These are phyloP conservation scores for Pseudoscleropodium purum DNA, from an alignment of 225 moss, liverwort and hornwort species.

Conservation along the genomic window DNA sequence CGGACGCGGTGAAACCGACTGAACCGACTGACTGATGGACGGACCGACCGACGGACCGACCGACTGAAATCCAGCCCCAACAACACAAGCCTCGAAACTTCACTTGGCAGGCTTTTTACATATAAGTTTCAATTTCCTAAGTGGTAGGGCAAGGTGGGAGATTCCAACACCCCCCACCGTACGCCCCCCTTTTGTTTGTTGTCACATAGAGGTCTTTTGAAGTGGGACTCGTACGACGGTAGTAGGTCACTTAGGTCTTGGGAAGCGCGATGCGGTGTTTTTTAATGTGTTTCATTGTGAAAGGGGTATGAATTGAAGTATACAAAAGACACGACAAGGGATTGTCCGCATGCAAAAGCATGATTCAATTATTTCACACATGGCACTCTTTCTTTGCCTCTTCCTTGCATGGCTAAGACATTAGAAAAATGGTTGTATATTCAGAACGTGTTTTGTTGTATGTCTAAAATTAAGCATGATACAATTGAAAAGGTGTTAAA, in stretches of 20 bases:
- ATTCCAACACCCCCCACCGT: background rate
- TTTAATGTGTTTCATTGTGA: accelerated
- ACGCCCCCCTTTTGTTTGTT: background rate
- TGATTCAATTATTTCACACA: background rate
- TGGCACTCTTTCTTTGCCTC: too few relatives aligned
- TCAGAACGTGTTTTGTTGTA: too few relatives aligned
- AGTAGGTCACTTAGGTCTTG: background rate
- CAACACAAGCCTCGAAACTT: background rate
- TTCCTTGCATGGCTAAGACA: accelerated
- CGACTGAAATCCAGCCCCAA: background rate
- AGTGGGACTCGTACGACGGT: too few relatives aligned
- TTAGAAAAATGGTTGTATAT: background rate
- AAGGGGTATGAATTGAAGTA: background rate
- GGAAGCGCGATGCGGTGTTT: too few relatives aligned
- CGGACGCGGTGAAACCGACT: background rate
- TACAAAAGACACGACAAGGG: too few relatives aligned
- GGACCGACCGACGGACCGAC: background rate
- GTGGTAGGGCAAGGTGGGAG: background rate
- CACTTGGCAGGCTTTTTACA: background rate
- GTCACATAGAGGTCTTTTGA: background rate
- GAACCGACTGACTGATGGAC: background rate
- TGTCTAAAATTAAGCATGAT: too few relatives aligned
- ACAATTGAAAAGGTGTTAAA: accelerated
- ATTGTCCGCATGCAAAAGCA: accelerated
- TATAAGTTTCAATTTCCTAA: too few relatives aligned